Base-by-base conservation (phyloP, 1,284 basidiomycete genomes). In the Ceratobasidium sp. region DNA sequence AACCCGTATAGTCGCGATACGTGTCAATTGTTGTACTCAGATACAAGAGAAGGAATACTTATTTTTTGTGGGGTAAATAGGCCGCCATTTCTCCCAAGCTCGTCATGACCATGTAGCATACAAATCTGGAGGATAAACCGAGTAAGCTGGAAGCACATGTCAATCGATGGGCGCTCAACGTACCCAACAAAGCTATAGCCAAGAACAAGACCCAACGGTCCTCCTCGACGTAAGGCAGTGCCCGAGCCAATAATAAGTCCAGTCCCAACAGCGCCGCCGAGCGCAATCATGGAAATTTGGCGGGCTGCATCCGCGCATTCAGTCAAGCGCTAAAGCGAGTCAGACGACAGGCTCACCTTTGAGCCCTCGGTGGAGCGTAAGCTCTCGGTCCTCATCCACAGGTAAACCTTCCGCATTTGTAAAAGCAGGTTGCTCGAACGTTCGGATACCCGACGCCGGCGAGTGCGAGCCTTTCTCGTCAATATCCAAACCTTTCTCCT, bases 191-290 rank as follows among this genome's bases (percentile, higher is more conserved):
- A 77, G 0, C 80, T 75, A 76, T 86, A 87, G 0, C 83, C 81
- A 56, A 87, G 80, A 75, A 86, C 81, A 15, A 86, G 80, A 22
- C 81, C 81, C 51, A 80, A 83, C 0, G 86, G 86, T 7, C 86
- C 86, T 41, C 83, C 84, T 66, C 82, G 79, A 11, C 81, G 79
- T 9, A 86, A 78, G 65, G 81, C 82, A 0, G 79, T 79, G 53
- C 85, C 85, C 6, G 83, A 87, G 56, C 92, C 92, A 78, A 94
- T 93, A 77, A 94, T 91, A 22, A 94, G 84, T 80, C 93, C 93
- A 29, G 92, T 93, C 8, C 89, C 89, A 8, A 90, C 85, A 24
- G 89, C 88, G 73, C 89, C 89, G 33, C 89, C 88, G 41, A 89
- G 85, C 59, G 80, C 80, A 74, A 83, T 92, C 91, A 93, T 92